Evolutionary conservation across 2,329 filamentous ascomycete genomes (phyloP), one percentile per base, ranked within the genome.

Genomic region (Xylariaceae sp.): DNA sequence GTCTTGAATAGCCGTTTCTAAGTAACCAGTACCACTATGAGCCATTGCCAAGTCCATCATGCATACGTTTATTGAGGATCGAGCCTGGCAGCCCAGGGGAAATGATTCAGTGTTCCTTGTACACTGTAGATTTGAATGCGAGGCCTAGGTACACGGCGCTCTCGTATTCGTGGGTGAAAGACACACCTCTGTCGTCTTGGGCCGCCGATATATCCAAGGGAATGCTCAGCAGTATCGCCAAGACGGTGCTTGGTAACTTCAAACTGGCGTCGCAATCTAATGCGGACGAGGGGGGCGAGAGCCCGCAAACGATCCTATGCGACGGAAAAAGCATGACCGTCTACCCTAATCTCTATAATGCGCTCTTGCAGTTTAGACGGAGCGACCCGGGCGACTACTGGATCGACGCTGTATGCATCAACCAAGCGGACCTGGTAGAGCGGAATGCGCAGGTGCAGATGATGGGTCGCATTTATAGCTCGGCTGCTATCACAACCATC

Each of bases 341-440:
- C 21, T 37, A 51, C 37, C 55, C 44, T 7, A 58, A 58, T 23
- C 46, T 58, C n/a, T 48, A 58, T 14, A 29, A 51, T 49, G 46
- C 47, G 10, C 41, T 58, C 19, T 19, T 54, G 12, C 50, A 54
- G 20, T 26, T 58, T 7, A 26, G 55, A 20, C 46, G 29, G 40
- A n/a, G 7, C 20, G 19, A n/a, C 14, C 55, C 55, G 18, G 55
- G 55, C 14, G 26, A 44, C 26, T 54, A 58, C 47, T 60, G 57
- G 57, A 40, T 60, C 20, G 59, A 60, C 20, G 56, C 49, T 18
- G 48, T 60, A 19, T 58, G 57, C 40, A 60, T 62, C 37, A 58
- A 60, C 21, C 54, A 60, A 37, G 29, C n/a, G 5, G 50, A 62
- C 32, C 19, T 20, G 2, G 20, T 9, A 7, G 57, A 62, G 44